Conservation (phyloP, 73 alveolate species). For the Paramecium octaurelia region DNA sequence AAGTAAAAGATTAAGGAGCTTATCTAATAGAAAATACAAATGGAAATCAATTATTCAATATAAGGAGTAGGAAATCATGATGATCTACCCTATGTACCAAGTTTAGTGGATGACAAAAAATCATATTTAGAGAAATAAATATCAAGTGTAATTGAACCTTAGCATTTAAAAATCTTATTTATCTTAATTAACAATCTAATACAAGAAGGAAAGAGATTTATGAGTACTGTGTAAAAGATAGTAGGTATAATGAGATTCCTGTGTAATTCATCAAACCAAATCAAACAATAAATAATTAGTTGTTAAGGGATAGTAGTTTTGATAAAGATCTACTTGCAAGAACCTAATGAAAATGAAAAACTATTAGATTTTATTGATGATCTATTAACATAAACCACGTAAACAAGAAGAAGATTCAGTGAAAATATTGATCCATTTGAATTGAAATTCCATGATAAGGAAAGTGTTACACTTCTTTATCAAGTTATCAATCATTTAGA, state of each 20-base stretch:
- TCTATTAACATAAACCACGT: neutral
- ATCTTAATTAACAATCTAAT: neutral
- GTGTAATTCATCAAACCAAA: neutral
- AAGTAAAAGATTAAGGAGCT: neutral
- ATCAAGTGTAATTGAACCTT: neutral
- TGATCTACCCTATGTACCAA: neutral
- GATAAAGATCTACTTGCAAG: neutral
- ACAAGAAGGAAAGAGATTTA: neutral
- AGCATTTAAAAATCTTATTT: neutral
- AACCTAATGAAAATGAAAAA: neutral
- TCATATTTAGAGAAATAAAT: neutral
- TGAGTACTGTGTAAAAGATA: neutral
- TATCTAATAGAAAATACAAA: neutral
- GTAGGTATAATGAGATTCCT: neutral
- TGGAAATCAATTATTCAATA: neutral
- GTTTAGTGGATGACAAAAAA: neutral
- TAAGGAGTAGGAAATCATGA: conserved; percentile 27
- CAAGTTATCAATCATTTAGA: neutral
- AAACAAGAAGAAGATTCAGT: conserved; percentile 30
- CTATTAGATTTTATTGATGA: conserved; percentile 27
- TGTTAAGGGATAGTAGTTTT: conserved; percentile 13
- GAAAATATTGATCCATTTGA: conserved; percentile 7
- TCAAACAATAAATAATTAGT: neutral
- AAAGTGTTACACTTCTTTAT: neutral
- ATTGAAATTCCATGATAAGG: neutral